Base-by-base conservation (phyloP, 768 basidiomycete genomes). In the Hypholoma sublateritium region DNA sequence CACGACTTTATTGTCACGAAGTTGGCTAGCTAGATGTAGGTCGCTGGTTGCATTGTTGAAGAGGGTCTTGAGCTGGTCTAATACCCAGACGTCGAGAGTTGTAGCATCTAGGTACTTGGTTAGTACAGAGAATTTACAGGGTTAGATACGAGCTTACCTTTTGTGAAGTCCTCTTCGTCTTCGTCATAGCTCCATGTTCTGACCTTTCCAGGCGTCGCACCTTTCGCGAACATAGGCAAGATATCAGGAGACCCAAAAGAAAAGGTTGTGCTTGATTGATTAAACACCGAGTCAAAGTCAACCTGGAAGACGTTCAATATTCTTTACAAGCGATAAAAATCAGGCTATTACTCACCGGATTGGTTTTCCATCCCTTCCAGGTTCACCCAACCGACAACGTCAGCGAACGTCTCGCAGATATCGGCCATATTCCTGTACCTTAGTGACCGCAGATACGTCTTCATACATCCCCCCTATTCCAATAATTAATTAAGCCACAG, bases 231-330 rank as follows among this genome's bases (percentile, higher is more conserved):
- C 88, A 95, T 94, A 2, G 91, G 91, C 4, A 94, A 70, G 50
- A 95, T 95, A 68, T 95, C 93, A 0, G 93, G 93, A 2, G 88
- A 90, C 0, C 93, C 93, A 57, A 95, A 94, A 1, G 89, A 88
- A 66, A 85, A 95, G 0, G 91, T 91, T 19, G 80, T 74, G 37
- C 78, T 81, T 2, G 91, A 92, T 64, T 86, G 88, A 64, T 94
- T 95, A 70, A 95, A 91, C 13, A 94, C 84, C 1, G 91, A 92
- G 69, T 95, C 92, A 67, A 95, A 94, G 63, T 92, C 84, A 49
- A 94, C 77, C 78, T 80, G 49, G 14, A 45, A 25, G 14, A 11
- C 16, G n/a, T 28, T 24, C 55, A 53, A 47, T 39, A 76, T 70
- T 79, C 56, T 61, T 60, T 42, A 25, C 45, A 13, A 7, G 43